Evolutionary conservation across 1,284 basidiomycete species (phyloP).

Genomic region (Ceratobasidium sp.): DNA sequence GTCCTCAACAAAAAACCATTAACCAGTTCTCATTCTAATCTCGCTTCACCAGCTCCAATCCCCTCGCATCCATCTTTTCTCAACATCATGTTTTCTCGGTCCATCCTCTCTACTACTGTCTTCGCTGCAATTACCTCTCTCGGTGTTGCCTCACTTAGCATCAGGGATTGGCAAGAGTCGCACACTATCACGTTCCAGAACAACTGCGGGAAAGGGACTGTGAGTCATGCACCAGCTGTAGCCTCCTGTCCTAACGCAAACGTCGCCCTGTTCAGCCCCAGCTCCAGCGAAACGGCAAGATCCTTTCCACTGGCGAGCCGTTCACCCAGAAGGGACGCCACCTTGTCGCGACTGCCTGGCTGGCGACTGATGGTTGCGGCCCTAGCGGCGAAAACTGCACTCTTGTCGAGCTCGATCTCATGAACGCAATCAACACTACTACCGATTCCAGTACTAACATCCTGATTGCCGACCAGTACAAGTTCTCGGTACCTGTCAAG

Average conservation of each 20-base stretch:
- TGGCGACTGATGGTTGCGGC: background rate
- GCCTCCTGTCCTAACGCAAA: background rate
- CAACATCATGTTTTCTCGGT: background rate
- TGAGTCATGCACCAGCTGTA: background rate
- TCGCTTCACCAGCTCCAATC: background rate
- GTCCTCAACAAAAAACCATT: too few relatives aligned
- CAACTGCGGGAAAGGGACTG: background rate
- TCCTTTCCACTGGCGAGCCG: background rate
- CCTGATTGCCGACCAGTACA: background rate
- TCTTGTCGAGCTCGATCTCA: background rate
- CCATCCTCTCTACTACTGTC: background rate
- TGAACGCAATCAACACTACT: background rate
- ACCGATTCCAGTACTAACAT: background rate
- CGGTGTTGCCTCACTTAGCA: background rate
- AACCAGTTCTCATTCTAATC: too few relatives aligned
- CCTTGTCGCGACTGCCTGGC: background rate
- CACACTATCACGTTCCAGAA: background rate
- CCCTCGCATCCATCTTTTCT: background rate
- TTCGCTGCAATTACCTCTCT: background rate
- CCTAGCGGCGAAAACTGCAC: background rate
- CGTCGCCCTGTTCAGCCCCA: background rate
- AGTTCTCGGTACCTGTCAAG: conserved; percentile 5
- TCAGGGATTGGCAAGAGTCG: background rate
- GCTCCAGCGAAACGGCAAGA: conserved; percentile 11
- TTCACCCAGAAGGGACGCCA: background rate